Percentiles rank a stretch among this genome's conserved stretches.
Conservation (phyloP, 192 early-diverging fungal genomes). For the Coemansia sp. region DNA sequence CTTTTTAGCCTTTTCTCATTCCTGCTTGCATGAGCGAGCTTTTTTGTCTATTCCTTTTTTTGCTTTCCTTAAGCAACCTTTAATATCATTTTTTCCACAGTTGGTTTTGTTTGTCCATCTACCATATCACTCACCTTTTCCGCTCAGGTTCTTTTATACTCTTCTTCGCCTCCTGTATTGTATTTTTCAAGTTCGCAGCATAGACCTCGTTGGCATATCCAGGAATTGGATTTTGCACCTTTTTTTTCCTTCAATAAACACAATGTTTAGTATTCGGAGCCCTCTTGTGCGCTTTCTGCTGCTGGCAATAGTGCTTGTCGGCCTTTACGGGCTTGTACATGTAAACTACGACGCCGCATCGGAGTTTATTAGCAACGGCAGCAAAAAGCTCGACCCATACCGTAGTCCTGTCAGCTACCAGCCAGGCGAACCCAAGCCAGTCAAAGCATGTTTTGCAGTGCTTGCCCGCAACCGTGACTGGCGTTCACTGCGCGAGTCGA, state of each 20-base stretch:
- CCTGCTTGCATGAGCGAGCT: not conserved
- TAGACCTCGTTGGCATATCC: too few relatives aligned
- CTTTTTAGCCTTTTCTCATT: not conserved
- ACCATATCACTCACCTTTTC: too few relatives aligned
- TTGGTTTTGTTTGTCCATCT: too few relatives aligned
- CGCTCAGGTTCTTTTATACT: too few relatives aligned
- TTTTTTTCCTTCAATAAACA: not conserved
- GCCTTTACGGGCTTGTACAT: conserved; percentile 38
- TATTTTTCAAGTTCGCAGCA: too few relatives aligned
- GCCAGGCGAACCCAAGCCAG: conserved; percentile 35
- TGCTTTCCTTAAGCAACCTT: too few relatives aligned
- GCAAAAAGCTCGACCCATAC: conserved; percentile 15
- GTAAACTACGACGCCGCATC: conserved; percentile 35
- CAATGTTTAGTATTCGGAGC: conserved; percentile 30
- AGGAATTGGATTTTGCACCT: too few relatives aligned
- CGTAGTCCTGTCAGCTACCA: conserved; percentile 31
- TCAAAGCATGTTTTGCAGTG: conserved; percentile 67
- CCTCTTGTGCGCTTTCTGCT: conserved; percentile 43
- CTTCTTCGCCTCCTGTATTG: too few relatives aligned
- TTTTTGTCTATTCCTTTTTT: too few relatives aligned
- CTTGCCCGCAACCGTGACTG: conserved; percentile 70
- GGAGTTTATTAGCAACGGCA: conserved; percentile 15
- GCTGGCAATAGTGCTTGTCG: conserved; percentile 17
- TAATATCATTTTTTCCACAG: too few relatives aligned
- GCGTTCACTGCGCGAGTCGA: conserved; percentile 59